Percentiles rank a stretch among this genome's conserved stretches.
These are phyloP conservation scores for Gracilariopsis chorda DNA, from an alignment of 23 red algal species.

Conservation along the genomic window DNA sequence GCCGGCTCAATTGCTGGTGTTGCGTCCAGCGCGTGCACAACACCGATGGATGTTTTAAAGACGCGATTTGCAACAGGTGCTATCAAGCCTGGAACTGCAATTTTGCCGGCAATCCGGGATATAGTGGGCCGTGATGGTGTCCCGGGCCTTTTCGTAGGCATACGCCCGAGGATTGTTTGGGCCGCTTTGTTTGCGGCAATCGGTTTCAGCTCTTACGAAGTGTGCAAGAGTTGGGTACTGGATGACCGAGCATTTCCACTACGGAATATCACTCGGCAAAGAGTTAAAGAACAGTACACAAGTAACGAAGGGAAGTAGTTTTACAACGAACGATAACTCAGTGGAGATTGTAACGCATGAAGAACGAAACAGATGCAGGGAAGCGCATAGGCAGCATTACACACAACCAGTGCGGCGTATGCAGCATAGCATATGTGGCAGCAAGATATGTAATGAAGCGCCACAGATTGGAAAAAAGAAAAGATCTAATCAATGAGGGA, in stretches of 20 bases:
- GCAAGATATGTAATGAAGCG: no score
- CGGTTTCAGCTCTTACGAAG: conserved; percentile 81
- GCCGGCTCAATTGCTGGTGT: conserved; percentile 71
- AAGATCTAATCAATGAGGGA: neutral
- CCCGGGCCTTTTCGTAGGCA: conserved; percentile 70
- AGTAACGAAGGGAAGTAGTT: no score
- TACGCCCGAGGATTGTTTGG: conserved; percentile 74
- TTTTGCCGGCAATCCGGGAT: conserved; percentile 18
- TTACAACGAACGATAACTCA: no score
- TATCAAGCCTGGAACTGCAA: conserved; percentile 11
- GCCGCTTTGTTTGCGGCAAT: conserved; percentile 78
- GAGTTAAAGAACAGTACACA: no score
- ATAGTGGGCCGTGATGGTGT: conserved; percentile 64
- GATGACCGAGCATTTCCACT: neutral
- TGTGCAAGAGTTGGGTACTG: conserved; percentile 54
- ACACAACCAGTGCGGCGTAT: no score
- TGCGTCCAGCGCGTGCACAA: conserved; percentile 55
- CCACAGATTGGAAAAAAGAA: no score
- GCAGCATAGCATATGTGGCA: no score
- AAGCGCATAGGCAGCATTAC: no score
- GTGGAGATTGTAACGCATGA: no score
- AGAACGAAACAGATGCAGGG: no score
- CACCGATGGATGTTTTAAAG: conserved; percentile 91
- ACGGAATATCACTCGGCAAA: no score
- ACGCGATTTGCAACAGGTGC: conserved; percentile 79